These are phyloP conservation scores for Phalaenopsis equestris DNA, from an alignment of 106 monocot genomes.

Conservation along the genomic window DNA sequence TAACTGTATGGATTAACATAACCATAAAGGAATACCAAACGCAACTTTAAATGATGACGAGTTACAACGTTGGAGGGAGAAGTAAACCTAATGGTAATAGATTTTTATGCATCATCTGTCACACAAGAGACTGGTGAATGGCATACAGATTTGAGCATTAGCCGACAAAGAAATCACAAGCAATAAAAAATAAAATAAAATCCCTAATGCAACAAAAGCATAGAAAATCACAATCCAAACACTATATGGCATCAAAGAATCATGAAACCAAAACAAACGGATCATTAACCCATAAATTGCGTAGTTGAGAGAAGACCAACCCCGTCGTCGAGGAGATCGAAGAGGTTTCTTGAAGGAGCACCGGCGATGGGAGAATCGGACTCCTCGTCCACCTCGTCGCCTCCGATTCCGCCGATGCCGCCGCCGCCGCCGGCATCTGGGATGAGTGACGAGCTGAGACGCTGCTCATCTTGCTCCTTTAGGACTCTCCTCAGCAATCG, in stretches of 20 bases:
- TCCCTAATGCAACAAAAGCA: neutral
- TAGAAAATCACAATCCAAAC: neutral
- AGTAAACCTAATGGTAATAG: too few relatives aligned
- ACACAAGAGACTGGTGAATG: too few relatives aligned
- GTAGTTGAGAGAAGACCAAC: neutral
- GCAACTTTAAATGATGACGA: too few relatives aligned
- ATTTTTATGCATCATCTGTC: too few relatives aligned
- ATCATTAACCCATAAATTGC: neutral
- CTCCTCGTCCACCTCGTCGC: conserved; percentile 1
- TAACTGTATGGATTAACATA: too few relatives aligned
- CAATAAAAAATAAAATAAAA: neutral
- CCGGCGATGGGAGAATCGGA: conserved; percentile 2
- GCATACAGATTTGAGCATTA: neutral
- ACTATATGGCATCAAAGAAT: neutral
- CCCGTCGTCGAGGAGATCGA: conserved; percentile 19
- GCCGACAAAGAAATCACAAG: neutral
- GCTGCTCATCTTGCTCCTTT: conserved; percentile 8
- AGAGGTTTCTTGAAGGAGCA: conserved; percentile 17
- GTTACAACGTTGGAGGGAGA: too few relatives aligned
- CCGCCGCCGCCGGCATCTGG: neutral
- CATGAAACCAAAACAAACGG: neutral
- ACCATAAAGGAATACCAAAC: too few relatives aligned
- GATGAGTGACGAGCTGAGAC: neutral
- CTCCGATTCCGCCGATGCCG: neutral
- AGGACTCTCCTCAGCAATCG: conserved; percentile 24